A percentile compares a stretch with the other conserved stretches of the same genome.
These are phyloP conservation scores for Botrytis aclada DNA, from an alignment of 2,329 filamentous ascomycete genomes.

Conservation along the genomic window DNA sequence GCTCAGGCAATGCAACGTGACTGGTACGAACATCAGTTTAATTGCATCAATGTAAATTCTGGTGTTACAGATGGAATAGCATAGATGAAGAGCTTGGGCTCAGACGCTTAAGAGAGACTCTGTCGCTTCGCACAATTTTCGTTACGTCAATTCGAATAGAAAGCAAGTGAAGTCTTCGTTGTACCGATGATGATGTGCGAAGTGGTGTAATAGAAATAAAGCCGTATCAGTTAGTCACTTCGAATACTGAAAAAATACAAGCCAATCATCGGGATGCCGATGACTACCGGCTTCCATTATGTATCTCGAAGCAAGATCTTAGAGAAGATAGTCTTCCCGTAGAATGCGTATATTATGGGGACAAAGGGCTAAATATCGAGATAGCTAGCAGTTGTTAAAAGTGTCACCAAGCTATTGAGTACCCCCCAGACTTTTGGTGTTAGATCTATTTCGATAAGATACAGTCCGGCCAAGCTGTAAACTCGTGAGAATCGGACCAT, in stretches of 20 bases:
- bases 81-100: not conserved
- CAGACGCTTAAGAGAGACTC: not conserved
- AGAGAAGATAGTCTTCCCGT: not conserved
- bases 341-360: not conserved
- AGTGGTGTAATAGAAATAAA: constrained; percentile 10
- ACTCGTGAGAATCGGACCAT: not conserved
- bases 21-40: not conserved
- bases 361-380: not conserved
- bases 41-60: not conserved
- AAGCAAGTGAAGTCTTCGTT: not conserved
- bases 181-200: constrained; percentile 6
- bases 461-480: not conserved
- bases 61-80: not conserved
- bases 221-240: not conserved
- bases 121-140: not conserved
- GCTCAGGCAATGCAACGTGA: constrained; percentile 1
- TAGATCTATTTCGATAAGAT: not conserved
- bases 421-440: not conserved
- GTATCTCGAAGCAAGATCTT: not conserved
- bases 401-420: not conserved
- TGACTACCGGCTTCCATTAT: not conserved
- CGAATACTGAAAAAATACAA: not conserved
- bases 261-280: constrained; percentile 7
- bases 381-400: not conserved
- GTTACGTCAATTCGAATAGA: not conserved